Conservation (phyloP, 75 land plant genomes). For the Pinus albicaulis region DNA sequence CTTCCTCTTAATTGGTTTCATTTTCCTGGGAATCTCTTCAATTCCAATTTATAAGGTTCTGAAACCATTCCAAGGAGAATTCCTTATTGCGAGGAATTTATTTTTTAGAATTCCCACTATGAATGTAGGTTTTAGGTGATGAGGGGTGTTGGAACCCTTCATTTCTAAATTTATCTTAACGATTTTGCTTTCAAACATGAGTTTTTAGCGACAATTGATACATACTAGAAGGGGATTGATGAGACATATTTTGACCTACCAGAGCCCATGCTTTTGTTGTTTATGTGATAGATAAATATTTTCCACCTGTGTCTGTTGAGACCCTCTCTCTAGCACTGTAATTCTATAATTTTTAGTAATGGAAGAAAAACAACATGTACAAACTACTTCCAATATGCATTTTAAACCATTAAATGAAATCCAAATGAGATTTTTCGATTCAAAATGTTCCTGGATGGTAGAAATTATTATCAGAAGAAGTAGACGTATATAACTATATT, state of each 20-base stretch:
- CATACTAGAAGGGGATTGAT: not conserved
- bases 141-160: constrained; percentile 3
- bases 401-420: not conserved
- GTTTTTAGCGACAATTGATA: constrained; percentile 9
- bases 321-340: not conserved
- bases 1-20: no score
- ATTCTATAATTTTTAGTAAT: constrained; percentile 4
- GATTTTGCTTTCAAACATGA: constrained; percentile 14
- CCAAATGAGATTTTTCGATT: not conserved
- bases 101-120: constrained; percentile 6
- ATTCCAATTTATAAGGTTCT: no score
- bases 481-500: not conserved
- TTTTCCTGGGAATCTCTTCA: no score
- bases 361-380: not conserved
- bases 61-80: not conserved
- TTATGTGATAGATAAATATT: not conserved
- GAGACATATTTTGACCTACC: not conserved
- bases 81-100: not conserved
- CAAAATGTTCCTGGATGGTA: not conserved
- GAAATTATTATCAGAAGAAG: not conserved
- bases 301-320: not conserved
- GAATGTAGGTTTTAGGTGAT: not conserved
- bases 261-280: not conserved
- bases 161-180: not conserved
- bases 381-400: no score